Evolutionary conservation across 345 rosid species (phyloP).

Genomic region (Pugionium cornutum): DNA sequence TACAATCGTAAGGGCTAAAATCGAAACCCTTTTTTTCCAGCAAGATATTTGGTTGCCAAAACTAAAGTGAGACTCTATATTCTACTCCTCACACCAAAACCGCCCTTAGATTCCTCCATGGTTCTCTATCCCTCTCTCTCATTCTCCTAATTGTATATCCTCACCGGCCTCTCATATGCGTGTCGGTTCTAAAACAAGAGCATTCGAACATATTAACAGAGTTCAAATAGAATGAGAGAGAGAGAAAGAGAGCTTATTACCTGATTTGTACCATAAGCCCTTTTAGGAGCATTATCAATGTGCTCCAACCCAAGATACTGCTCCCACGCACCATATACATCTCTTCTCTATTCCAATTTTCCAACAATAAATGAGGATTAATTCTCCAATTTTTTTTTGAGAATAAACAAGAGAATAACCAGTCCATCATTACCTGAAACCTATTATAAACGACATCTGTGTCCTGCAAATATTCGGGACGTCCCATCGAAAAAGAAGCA

Average conservation of each 20-base stretch:
- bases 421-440: constrained; percentile 61
- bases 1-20: constrained; percentile 37
- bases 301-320: constrained; percentile 95
- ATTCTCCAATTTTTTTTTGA: not conserved
- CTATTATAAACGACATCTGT: constrained; percentile 70
- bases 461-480: constrained; percentile 84
- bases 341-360: constrained; percentile 33
- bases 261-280: constrained; percentile 79
- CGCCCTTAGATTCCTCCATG: constrained; percentile 25
- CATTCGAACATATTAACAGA: constrained; percentile 13
- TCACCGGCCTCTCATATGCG: constrained; percentile 41
- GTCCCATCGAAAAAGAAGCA: constrained; percentile 87
- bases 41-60: constrained; percentile 26
- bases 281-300: constrained; percentile 75
- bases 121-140: constrained; percentile 10
- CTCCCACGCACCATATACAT: constrained; percentile 80
- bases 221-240: not conserved
- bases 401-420: not conserved
- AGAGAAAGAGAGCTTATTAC: constrained; percentile 34
- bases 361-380: constrained; percentile 8
- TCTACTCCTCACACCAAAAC: constrained; percentile 31
- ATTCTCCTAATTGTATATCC: constrained; percentile 36
- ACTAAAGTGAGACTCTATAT: constrained; percentile 31
- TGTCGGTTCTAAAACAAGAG: constrained; percentile 38
- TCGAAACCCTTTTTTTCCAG: constrained; percentile 30